Evolutionary conservation across 1,284 basidiomycete species (phyloP), one percentile per base, ranked within the genome.

Genomic region (Malassezia sp.): DNA sequence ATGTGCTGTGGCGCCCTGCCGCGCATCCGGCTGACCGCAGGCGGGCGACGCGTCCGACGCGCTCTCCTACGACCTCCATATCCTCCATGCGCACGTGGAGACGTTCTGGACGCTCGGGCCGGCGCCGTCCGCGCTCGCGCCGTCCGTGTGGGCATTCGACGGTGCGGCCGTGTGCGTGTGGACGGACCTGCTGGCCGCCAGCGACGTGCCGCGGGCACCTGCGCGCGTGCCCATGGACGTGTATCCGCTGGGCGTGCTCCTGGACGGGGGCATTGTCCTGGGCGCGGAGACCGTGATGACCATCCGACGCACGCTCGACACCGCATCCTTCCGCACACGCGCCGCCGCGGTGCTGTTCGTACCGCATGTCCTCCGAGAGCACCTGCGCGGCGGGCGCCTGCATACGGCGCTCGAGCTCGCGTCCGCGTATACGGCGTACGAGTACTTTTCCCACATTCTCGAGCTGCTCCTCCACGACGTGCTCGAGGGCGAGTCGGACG

Each of bases 181-280:
- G 91, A 75, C 97, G 24, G 90, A 97, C 67, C 90, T 91, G 1
- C 74, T 96, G 36, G 81, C 86, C 0, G 90, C 93, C 73, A 95
- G 85, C 62, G 83, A 95, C 27, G 84, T 80, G 48, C n/a, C n/a
- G n/a, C n/a, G n/a, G n/a, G n/a, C n/a, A n/a, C n/a, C n/a, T n/a
- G n/a, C n/a, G n/a, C n/a, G n/a, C n/a, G 85, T 97, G 41, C 79
- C 81, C 1, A 74, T 96, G 8, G 85, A 93, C 59, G 96, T 96
- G 63, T 96, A 97, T 67, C 91, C 91, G 0, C 72, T 97, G 4
- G 93, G 89, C 50, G 87, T 93, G 5, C 76, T 97, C 17, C 91
- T 97, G 84, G 89, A 96, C 70, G 96, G 95, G 68, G 93, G 90
- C 0, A 93, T 97, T 58, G 86, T 99, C 53, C 89, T 97, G 45